These are phyloP conservation scores for Dictyostelium firmibasis DNA, from an alignment of 78 protist species.

Conservation along the genomic window DNA sequence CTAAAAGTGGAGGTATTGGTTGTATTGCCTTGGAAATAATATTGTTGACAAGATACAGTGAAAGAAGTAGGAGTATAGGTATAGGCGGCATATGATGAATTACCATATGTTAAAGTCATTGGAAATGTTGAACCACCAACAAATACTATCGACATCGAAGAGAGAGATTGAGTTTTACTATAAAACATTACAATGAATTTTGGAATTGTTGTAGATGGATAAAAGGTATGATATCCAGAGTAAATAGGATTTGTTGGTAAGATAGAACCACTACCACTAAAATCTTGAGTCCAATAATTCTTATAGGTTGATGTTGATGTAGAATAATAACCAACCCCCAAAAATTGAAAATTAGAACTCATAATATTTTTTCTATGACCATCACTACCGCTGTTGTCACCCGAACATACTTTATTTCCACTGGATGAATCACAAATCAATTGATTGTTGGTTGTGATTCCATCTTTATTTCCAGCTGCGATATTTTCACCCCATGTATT, in stretches of 20 bases:
- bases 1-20: not conserved
- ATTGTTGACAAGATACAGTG: not conserved
- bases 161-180: too few relatives aligned
- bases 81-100: not conserved
- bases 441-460: not conserved
- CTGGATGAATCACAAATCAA: not conserved
- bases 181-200: not conserved
- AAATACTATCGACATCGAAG: not conserved
- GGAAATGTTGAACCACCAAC: not conserved
- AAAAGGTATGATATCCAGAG: conserved; percentile 3
- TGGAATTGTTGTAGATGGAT: not conserved
- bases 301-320: not conserved
- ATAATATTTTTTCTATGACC: conserved; percentile 23
- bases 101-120: not conserved
- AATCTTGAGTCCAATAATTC: conserved; percentile 52
- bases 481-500: not conserved
- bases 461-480: not conserved
- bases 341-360: not conserved
- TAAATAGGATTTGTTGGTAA: not conserved
- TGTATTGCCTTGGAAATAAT: not conserved
- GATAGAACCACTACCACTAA: too few relatives aligned
- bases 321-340: conserved; percentile 26
- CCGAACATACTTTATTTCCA: not conserved
- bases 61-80: not conserved
- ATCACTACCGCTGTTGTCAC: not conserved